Base-by-base conservation (phyloP, 257 asterid species). In the Rauvolfia tetraphylla region DNA sequence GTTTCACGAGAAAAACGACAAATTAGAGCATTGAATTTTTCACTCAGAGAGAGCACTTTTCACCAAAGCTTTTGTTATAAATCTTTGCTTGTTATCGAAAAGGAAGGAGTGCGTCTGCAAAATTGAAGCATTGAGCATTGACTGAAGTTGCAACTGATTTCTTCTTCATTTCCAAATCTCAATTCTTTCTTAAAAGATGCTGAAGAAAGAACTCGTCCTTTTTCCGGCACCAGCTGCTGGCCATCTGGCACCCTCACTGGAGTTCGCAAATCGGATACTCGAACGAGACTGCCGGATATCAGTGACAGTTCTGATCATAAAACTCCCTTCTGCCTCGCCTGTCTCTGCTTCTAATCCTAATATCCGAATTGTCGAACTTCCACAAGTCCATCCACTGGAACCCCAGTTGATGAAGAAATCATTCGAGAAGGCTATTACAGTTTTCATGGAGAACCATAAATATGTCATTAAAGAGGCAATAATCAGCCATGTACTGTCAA, bases 201-300 rank as follows among this genome's bases (percentile, higher is more conserved):
- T 5, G 73, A 65, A 9, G 56, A n/a, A 2, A 29, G 79, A 75
- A 73, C 72, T 75, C 2, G 73, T 75, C 56, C 46, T 75, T 14
- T 14, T 75, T 14, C 79, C 79, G 13, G 61, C 73, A 34, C 79
- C 79, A 0, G 79, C 51, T 42, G 56, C 56, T n/a, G 63, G 79
- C 34, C 79, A 75, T 20, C 4, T 63, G 44, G 51, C 33, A 12
- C 25, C 79, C 44, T 27, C n/a, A 2, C 72, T 67, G 29, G 79
- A 75, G 61, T 75, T 75, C n/a, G 79, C 63, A 31, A 75, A 63
- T 54, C 6, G 48, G 23, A 18, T 75, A 14, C 29, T 75, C 0
- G 36, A 75, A 27, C 49, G 73, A 63, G 73, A 75, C 66, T 33
- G 31, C 23, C 25, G 73, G 27, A 5, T 75, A 31, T 44, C 65